These are phyloP conservation scores for Dendrothele bispora DNA, from an alignment of 768 basidiomycete species.

Conservation along the genomic window DNA sequence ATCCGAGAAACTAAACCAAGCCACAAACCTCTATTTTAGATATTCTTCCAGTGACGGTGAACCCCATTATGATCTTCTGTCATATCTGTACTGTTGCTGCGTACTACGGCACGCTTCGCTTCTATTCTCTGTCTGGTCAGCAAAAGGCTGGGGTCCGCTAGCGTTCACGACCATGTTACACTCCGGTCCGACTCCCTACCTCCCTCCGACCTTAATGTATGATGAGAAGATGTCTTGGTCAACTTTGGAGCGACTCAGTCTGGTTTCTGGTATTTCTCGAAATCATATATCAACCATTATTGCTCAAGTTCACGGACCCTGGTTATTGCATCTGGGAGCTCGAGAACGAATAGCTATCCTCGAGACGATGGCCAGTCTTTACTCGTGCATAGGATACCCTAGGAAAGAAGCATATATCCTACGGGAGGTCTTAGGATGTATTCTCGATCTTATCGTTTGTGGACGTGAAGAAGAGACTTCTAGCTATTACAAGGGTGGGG, in stretches of 20 bases:
- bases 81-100: constrained; percentile 66
- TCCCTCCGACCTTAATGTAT: constrained; percentile 57
- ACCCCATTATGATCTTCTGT: constrained; percentile 58
- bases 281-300: constrained; percentile 63
- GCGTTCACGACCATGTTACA: constrained; percentile 77
- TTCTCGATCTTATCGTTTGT: constrained; percentile 85
- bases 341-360: constrained; percentile 73
- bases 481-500: constrained; percentile 36
- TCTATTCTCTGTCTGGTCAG: constrained; percentile 77
- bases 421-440: constrained; percentile 81
- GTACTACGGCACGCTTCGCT: constrained; percentile 75
- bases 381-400: constrained; percentile 77
- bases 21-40: constrained; percentile 59
- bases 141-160: constrained; percentile 85
- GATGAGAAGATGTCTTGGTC: constrained; percentile 45
- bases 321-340: constrained; percentile 77
- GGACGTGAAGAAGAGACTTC: constrained; percentile 70
- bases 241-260: constrained; percentile 63
- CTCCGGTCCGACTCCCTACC: constrained; percentile 55
- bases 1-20: constrained; percentile 73
- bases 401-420: constrained; percentile 88
- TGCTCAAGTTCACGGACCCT: constrained; percentile 83
- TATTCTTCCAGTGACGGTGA: constrained; percentile 54
- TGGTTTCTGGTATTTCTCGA: constrained; percentile 69
- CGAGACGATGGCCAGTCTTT: constrained; percentile 71